A percentile compares a stretch with the other conserved stretches of the same genome.
phyloP scores from a whole-genome alignment of 805 yeast genomes.

The Nakazawaea populi region DNA sequence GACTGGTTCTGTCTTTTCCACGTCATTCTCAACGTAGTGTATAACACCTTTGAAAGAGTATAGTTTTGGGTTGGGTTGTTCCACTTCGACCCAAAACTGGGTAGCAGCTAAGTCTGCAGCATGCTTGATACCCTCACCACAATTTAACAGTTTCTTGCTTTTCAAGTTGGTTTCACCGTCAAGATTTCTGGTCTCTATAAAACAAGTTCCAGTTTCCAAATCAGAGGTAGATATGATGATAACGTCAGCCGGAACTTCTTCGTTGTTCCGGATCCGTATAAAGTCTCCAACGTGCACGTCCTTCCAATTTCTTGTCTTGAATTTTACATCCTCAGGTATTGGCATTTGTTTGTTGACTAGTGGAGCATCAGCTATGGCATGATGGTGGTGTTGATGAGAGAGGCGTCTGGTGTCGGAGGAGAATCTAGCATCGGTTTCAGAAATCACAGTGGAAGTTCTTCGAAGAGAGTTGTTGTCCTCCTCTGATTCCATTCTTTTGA shows the following conservation, averaged over 20 bases:
- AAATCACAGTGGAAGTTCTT: conserved; percentile 18
- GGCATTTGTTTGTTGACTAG: conserved; percentile 2
- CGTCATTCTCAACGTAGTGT: conserved; percentile 38
- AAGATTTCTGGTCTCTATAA: conserved; percentile 73
- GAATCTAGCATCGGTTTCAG: not conserved
- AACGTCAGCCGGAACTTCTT: conserved; percentile 75
- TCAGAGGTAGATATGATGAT: conserved; percentile 64
- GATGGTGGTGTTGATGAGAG: not conserved
- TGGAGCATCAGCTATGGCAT: not conserved
- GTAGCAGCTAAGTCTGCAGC: conserved; percentile 43
- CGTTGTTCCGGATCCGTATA: conserved; percentile 60
- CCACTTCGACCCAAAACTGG: conserved; percentile 69
- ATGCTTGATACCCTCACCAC: conserved; percentile 39
- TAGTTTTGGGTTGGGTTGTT: conserved; percentile 77
- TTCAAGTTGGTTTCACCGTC: conserved; percentile 81
- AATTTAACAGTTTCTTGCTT: conserved; percentile 67
- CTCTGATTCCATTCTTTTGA: conserved; percentile 14
- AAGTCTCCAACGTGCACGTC: conserved; percentile 71
- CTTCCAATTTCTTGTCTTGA: conserved; percentile 57
- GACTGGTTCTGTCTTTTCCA: conserved; percentile 51
- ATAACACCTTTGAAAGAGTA: conserved; percentile 73
- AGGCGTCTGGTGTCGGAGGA: not conserved
- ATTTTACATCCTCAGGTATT: conserved; percentile 16
- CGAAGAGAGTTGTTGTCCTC: conserved; percentile 12
- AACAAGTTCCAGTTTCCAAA: conserved; percentile 53